A percentile compares a stretch with the other conserved stretches of the same genome.
These are phyloP conservation scores for Silene uniflora DNA, from an alignment of 148 eudicot species.

Conservation along the genomic window DNA sequence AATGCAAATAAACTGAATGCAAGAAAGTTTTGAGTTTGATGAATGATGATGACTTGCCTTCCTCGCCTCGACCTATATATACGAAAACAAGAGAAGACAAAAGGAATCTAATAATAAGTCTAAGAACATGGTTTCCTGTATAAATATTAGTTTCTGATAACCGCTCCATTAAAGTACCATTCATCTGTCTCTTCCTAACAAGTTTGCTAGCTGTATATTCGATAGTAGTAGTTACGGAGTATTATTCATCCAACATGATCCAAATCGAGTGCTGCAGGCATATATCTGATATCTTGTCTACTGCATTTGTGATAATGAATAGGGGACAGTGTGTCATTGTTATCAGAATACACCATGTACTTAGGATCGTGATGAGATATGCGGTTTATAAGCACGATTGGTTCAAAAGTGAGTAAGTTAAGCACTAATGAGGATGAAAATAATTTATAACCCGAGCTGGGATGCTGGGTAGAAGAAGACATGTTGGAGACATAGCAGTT, in stretches of 20 bases:
- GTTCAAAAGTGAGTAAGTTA: too few relatives aligned
- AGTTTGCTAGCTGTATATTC: background rate
- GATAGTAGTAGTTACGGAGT: too few relatives aligned
- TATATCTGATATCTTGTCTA: too few relatives aligned
- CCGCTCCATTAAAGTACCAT: too few relatives aligned
- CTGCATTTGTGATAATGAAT: background rate
- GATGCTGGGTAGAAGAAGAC: background rate
- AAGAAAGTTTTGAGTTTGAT: background rate
- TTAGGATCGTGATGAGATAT: background rate
- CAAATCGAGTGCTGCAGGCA: background rate
- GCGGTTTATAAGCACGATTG: background rate
- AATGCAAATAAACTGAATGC: background rate
- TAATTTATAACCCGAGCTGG: too few relatives aligned
- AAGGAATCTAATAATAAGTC: conserved; percentile 9
- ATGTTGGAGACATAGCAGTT: background rate
- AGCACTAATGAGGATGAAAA: too few relatives aligned
- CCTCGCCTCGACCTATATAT: conserved; percentile 5
- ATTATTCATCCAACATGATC: background rate
- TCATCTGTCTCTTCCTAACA: background rate
- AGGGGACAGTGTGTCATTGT: background rate
- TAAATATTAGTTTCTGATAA: too few relatives aligned
- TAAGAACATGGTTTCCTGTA: background rate
- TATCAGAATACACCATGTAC: background rate
- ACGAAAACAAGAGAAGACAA: conserved; percentile 15
- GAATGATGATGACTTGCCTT: background rate